Conservation (phyloP, 2,329 filamentous ascomycete genomes). For the Colletotrichum cordylinicola region DNA sequence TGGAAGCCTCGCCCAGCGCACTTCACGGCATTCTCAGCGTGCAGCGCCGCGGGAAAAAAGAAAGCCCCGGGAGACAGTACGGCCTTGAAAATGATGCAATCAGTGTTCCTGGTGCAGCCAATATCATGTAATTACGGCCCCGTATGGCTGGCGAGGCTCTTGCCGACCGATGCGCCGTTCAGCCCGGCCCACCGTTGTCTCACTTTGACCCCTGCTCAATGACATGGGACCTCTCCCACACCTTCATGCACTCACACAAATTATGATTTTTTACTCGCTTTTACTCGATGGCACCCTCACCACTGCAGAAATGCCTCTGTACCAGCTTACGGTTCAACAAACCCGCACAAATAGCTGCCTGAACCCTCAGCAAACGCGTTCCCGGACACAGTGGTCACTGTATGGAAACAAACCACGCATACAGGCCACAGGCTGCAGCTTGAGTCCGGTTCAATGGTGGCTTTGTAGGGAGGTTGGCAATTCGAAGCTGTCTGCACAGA, state of each 20-base stretch:
- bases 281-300: neutral
- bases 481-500: neutral
- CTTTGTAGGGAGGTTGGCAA: neutral
- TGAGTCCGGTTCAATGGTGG: neutral
- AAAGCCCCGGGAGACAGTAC: neutral
- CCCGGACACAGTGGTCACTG: neutral
- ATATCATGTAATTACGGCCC: conserved; percentile 20
- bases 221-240: conserved; percentile 26
- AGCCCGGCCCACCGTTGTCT: conserved; percentile 24
- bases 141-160: conserved; percentile 23
- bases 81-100: conserved; percentile 22
- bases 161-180: conserved; percentile 26
- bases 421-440: neutral
- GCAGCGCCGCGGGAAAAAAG: conserved; percentile 7
- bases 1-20: neutral
- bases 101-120: conserved; percentile 7
- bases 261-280: conserved; percentile 5
- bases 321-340: neutral
- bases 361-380: neutral
- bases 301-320: neutral
- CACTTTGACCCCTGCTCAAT: conserved; percentile 23
- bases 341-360: neutral
- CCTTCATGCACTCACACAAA: conserved; percentile 23
- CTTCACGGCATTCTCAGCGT: neutral
- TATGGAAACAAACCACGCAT: neutral